phyloP scores from a whole-genome alignment of 345 rosid genomes.

The Murraya paniculata region DNA sequence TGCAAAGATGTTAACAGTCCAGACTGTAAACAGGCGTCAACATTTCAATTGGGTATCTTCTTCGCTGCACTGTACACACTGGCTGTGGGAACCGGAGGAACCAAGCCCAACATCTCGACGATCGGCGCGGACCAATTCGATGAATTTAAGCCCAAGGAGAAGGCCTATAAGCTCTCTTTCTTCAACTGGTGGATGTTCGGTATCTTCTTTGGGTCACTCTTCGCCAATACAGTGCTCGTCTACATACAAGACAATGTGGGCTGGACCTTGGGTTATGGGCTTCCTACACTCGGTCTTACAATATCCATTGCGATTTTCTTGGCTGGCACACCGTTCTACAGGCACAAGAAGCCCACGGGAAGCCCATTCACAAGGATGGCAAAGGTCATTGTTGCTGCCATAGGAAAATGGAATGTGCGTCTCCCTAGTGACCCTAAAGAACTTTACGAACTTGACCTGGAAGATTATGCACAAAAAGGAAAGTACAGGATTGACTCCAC shows the following conservation, averaged over 20 bases:
- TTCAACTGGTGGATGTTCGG: constrained; percentile 99
- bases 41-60: constrained; percentile 57
- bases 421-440: constrained; percentile 43
- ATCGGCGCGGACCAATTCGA: constrained; percentile 95
- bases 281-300: constrained; percentile 69
- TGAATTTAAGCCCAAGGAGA: constrained; percentile 73
- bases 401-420: constrained; percentile 46
- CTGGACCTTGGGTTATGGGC: constrained; percentile 74
- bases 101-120: constrained; percentile 91
- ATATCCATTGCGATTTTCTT: constrained; percentile 57
- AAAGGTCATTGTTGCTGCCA: constrained; percentile 65
- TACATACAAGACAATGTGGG: constrained; percentile 92
- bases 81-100: constrained; percentile 82
- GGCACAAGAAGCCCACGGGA: constrained; percentile 66
- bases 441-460: constrained; percentile 55
- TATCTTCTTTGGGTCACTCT: constrained; percentile 81
- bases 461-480: constrained; percentile 47
- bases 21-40: constrained; percentile 55
- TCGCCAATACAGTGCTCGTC: constrained; percentile 78
- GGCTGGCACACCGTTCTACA: constrained; percentile 65
- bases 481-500: constrained; percentile 64
- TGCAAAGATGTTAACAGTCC: constrained; percentile 36
- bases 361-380: constrained; percentile 83
- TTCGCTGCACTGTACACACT: constrained; percentile 74
- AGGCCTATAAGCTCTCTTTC: constrained; percentile 72